Evolutionary conservation across 2,329 filamentous ascomycete species (phyloP).

Genomic region (Penicillium olsonii): DNA sequence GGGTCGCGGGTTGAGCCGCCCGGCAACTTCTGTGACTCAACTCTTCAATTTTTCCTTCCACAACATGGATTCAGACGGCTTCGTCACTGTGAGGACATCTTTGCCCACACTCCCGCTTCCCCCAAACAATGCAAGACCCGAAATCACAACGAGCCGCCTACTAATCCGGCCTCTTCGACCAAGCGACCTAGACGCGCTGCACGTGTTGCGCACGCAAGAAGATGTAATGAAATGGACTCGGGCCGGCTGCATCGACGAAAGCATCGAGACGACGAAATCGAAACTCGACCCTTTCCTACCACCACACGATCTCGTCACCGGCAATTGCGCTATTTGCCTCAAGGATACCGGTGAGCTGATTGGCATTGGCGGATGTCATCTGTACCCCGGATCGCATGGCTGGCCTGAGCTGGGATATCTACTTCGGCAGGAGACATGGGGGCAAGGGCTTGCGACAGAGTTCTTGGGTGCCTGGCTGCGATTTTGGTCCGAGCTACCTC

Average conservation of each 20-base stretch:
- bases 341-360: slow-evolving; percentile 14
- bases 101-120: slow-evolving; percentile 14
- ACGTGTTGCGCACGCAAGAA: slow-evolving; percentile 12
- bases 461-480: slow-evolving; percentile 13
- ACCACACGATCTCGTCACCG: slow-evolving; percentile 11
- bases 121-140: slow-evolving; percentile 2
- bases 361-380: slow-evolving; percentile 15
- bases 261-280: slow-evolving; percentile 10
- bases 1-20: not conserved
- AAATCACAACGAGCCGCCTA: slow-evolving; percentile 12
- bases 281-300: slow-evolving; percentile 12
- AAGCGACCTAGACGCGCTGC: slow-evolving; percentile 12
- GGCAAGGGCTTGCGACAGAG: slow-evolving; percentile 13
- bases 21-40: not conserved
- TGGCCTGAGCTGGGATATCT: slow-evolving; percentile 19
- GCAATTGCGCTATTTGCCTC: slow-evolving; percentile 16
- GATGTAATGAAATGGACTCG: slow-evolving; percentile 16
- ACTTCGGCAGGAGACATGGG: slow-evolving; percentile 12
- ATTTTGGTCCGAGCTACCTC: slow-evolving; percentile 8
- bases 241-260: slow-evolving; percentile 9
- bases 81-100: slow-evolving; percentile 9
- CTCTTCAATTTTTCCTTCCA: not conserved
- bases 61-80: slow-evolving; percentile 1
- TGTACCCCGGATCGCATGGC: slow-evolving; percentile 9
- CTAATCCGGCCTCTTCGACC: slow-evolving; percentile 8